These are phyloP conservation scores for Colletotrichum nymphaeae DNA, from an alignment of 2,329 filamentous ascomycete genomes.

Conservation along the genomic window DNA sequence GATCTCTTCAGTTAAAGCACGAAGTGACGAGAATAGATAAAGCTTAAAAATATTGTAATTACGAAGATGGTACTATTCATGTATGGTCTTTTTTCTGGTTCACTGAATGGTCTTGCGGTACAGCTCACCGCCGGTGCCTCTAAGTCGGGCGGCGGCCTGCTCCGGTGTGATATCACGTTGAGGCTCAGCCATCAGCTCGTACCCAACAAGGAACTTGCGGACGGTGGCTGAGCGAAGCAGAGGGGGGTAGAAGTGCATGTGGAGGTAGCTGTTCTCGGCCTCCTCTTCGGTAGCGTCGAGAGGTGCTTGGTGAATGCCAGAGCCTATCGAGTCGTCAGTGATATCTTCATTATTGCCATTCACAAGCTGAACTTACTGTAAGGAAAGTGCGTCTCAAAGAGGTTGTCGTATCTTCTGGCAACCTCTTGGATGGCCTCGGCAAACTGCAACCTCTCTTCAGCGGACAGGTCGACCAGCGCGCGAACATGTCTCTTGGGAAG, in stretches of 20 bases:
- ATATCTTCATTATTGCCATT: too few relatives aligned
- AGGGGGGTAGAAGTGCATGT: constrained; percentile 98
- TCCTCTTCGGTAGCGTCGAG: constrained; percentile 85
- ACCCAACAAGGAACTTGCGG: constrained; percentile 95
- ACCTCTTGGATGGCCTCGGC: constrained; percentile 90
- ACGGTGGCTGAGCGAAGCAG: constrained; percentile 92
- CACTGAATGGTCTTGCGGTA: constrained; percentile 75
- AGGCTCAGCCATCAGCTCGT: constrained; percentile 97
- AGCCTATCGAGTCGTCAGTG: constrained; percentile 63
- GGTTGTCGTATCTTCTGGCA: constrained; percentile 91
- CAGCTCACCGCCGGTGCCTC: constrained; percentile 81
- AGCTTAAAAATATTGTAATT: not conserved
- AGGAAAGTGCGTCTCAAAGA: constrained; percentile 96
- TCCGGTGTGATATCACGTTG: constrained; percentile 98
- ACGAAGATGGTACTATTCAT: not conserved
- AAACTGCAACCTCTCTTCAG: constrained; percentile 76
- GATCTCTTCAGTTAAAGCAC: not conserved
- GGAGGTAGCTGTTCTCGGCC: constrained; percentile 88
- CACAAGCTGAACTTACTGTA: constrained; percentile 73
- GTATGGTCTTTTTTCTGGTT: not conserved
- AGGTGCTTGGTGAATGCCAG: constrained; percentile 95
- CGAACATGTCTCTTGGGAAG: constrained; percentile 86
- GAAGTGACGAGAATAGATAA: not conserved
- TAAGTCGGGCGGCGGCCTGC: constrained; percentile 85
- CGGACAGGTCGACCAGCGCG: constrained; percentile 83